Evolutionary conservation across 768 basidiomycete species (phyloP), one percentile per base, ranked within the genome.

Genomic region (Russula compacta): DNA sequence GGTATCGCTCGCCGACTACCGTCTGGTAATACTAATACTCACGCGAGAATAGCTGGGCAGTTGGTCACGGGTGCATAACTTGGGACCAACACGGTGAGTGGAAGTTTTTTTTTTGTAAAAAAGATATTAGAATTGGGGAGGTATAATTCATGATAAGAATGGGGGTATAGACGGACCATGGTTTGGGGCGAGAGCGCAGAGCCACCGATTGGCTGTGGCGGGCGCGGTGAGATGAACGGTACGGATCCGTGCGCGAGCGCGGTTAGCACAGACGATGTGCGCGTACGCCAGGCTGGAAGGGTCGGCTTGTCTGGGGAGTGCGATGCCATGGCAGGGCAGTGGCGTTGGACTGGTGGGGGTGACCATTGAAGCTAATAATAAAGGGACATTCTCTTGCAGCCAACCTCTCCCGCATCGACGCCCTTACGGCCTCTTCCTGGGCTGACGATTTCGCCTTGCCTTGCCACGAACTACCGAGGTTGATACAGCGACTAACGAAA

Each of bases 21-120:
- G 86, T 87, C 69, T 93, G 89, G 71, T 95, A 94, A 72, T 91
- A 92, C 73, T 95, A 94, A 72, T 91, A 92, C 73, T 92, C 91
- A 55, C 91, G 75, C 10, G 90, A 89, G 12, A 95, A 76, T 47
- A 94, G 75, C 89, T 93, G 29, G 19, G 85, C 24, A 29, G 24
- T 29, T 29, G 3, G 24, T 29, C 24, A 29, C 24, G 48, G 29
- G 32, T 12, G 8, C 24, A 14, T 29, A 10, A 29, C n/a, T n/a
- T 29, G 24, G 17, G 9, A 32, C 2, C 9, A 29, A 29, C 24
- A 29, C 8, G 15, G 7, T 15, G 17, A 17, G 32, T 9, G 29
- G 4, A 10, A n/a, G n/a, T n/a, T n/a, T n/a, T n/a, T n/a, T n/a
- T n/a, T n/a, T n/a, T n/a, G n/a, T n/a, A n/a, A n/a, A n/a, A 9